A percentile compares a stretch with the other conserved stretches of the same genome.
phyloP scores from a whole-genome alignment of 768 basidiomycete genomes.

The Suillus decipiens region DNA sequence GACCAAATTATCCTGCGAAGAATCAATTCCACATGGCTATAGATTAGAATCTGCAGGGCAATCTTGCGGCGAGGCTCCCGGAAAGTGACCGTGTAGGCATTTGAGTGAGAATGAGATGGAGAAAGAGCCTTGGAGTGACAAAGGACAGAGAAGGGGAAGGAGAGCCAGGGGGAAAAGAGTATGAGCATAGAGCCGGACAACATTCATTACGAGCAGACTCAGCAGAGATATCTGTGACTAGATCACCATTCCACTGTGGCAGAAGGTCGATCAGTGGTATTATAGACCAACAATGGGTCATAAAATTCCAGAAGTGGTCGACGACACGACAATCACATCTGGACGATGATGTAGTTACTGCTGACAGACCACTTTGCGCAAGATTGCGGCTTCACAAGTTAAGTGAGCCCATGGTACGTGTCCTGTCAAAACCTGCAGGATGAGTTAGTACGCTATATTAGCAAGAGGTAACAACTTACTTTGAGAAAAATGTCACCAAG shows the following conservation, averaged over 20 bases:
- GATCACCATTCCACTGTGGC: background rate
- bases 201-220: background rate
- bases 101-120: background rate
- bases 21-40: slow-evolving; percentile 28
- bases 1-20: slow-evolving; percentile 57
- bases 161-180: background rate
- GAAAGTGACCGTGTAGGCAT: background rate
- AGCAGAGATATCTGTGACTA: background rate
- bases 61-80: background rate
- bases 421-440: background rate
- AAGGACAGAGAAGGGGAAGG: background rate
- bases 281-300: background rate
- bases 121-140: no score
- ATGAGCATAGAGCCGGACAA: background rate
- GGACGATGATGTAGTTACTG: background rate
- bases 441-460: background rate
- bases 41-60: background rate
- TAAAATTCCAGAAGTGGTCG: background rate
- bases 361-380: background rate
- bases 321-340: background rate
- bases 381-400: background rate
- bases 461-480: background rate
- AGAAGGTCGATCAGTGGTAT: background rate
- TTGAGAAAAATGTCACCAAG: background rate
- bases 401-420: background rate